Percentiles rank a stretch among this genome's conserved stretches.
Evolutionary conservation across 2,329 filamentous ascomycete species (phyloP).

Genomic region (Aspergillus brunneoviolaceus): DNA sequence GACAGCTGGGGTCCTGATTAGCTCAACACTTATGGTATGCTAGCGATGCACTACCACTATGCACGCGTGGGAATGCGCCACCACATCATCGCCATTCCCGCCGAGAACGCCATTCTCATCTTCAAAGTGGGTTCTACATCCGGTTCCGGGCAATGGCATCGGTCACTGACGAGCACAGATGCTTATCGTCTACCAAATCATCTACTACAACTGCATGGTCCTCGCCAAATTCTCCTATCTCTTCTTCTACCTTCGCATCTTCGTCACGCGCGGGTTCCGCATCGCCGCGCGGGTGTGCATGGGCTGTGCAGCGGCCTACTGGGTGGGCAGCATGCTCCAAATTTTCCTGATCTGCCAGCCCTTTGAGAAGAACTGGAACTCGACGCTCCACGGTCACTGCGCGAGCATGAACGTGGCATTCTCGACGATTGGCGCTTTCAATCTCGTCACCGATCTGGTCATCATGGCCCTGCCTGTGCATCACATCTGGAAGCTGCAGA

Average conservation of each 20-base stretch:
- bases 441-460: conserved; percentile 25
- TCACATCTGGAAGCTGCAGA: conserved; percentile 27
- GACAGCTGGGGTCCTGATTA: not conserved
- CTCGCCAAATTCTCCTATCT: conserved; percentile 32
- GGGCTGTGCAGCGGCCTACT: conserved; percentile 28
- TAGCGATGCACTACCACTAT: conserved; percentile 22
- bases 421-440: conserved; percentile 24
- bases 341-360: conserved; percentile 25
- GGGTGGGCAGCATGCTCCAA: conserved; percentile 29
- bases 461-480: conserved; percentile 26
- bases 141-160: not conserved
- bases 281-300: conserved; percentile 28
- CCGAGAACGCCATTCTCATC: conserved; percentile 8
- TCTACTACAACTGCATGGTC: conserved; percentile 32
- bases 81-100: conserved; percentile 8
- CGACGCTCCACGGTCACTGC: conserved; percentile 20
- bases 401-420: conserved; percentile 24
- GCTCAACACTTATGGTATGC: conserved; percentile 22
- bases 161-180: conserved; percentile 7
- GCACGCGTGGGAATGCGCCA: conserved; percentile 20
- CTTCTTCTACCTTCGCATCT: conserved; percentile 32
- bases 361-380: conserved; percentile 22
- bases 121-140: not conserved
- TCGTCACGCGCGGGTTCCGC: conserved; percentile 32
- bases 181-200: conserved; percentile 24